Base-by-base conservation (phyloP, 768 basidiomycete genomes). In the Vararia minispora region DNA sequence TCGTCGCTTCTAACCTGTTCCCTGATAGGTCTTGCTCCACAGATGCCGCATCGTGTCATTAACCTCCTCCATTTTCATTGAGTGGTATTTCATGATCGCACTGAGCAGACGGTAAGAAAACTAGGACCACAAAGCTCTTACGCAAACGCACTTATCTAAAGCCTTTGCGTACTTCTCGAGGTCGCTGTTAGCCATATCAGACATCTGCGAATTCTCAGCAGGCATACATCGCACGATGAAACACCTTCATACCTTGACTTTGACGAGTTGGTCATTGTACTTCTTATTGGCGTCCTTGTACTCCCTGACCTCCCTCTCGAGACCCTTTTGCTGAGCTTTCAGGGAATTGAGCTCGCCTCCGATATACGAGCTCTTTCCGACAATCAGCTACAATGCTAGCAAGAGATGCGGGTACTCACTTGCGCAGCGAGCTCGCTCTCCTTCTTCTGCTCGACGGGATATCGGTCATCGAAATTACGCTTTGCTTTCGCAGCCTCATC, bases 21-120 rank as follows among this genome's bases (percentile, higher is more conserved):
- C 94, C 57, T 98, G 94, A 60, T 99, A 99, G 0, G 92, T 98
- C 63, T 90, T 94, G 56, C 90, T 94, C 95, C 95, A 99, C 3
- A 98, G 58, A 53, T 95, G 89, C 33, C 82, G 82, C 77, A 98
- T 94, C 11, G 82, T 92, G 52, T 95, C 91, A 53, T 99, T 99
- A 51, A 99, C 91, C 65, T 99, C 95, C 58, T 92, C 89, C 95
- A 98, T 95, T 63, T 99, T 99, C 50, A 95, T 69, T 11, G 79
- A 65, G 53, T 99, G 95, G 52, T 97, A 99, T 59, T 88, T 89
- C 88, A 99, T 95, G 58, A 99, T 98, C 28, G 92, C 95, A 48
- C 94, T 97, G 41, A 32, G 28, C 28, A 24, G 44, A 60, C 36
- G 54, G 43, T 34, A 14, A 36, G 23, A n/a, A n/a, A n/a, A n/a